These are phyloP conservation scores for Pythium insidiosum DNA, from an alignment of 352 stramenopile species.

Conservation along the genomic window DNA sequence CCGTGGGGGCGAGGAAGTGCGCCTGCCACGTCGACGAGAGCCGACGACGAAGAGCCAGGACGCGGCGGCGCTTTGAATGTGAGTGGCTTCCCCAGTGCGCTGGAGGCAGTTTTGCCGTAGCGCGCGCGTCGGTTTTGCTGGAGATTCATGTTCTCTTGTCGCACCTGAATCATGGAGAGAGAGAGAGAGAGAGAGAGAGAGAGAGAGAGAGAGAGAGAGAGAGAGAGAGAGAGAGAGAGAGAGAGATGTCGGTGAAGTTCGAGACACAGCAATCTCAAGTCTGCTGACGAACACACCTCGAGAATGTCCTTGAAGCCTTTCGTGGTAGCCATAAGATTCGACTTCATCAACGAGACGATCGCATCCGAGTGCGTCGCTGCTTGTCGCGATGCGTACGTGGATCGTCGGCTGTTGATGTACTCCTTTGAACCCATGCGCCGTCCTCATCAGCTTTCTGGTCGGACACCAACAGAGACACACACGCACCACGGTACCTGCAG, in stretches of 20 bases:
- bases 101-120: conserved; percentile 71
- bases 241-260: too few species aligned
- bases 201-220: too few species aligned
- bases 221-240: too few species aligned
- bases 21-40: conserved; percentile 35
- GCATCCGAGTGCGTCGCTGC: conserved; percentile 73
- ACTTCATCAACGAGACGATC: conserved; percentile 83
- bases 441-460: neutral
- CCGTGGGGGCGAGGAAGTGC: conserved; percentile 50
- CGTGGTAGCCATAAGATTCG: conserved; percentile 69
- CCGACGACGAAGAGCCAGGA: neutral
- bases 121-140: conserved; percentile 69
- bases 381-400: conserved; percentile 46
- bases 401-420: conserved; percentile 66
- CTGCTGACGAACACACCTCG: conserved; percentile 34
- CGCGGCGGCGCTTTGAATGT: conserved; percentile 43
- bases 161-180: conserved; percentile 24
- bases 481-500: too few species aligned
- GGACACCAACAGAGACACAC: neutral
- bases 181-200: too few species aligned
- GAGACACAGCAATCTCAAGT: too few species aligned
- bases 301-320: conserved; percentile 82
- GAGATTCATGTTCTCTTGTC: conserved; percentile 85
- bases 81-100: conserved; percentile 62
- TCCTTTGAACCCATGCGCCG: conserved; percentile 30